These are phyloP conservation scores for Pseudoscleropodium purum DNA, from an alignment of 225 moss, liverwort and hornwort genomes.

Conservation along the genomic window DNA sequence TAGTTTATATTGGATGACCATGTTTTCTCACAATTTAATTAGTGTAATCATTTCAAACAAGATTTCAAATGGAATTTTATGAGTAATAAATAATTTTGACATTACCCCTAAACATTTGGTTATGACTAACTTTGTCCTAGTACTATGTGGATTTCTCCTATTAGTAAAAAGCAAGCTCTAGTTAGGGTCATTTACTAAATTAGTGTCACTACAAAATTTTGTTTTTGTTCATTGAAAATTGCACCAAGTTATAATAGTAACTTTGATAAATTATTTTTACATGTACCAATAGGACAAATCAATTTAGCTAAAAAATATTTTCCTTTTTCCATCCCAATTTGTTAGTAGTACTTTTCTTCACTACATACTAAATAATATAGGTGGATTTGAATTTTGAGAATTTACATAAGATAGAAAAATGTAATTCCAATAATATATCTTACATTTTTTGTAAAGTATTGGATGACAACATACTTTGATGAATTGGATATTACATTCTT, in stretches of 20 bases:
- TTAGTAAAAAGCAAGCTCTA: too few relatives aligned
- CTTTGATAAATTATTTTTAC: not conserved
- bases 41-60: not conserved
- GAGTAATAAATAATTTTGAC: not conserved
- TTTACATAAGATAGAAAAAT: fast-evolving
- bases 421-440: not conserved
- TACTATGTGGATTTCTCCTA: not conserved
- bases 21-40: fast-evolving
- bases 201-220: fast-evolving
- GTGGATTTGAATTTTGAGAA: not conserved
- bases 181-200: too few relatives aligned
- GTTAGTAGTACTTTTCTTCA: not conserved
- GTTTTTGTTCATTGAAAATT: not conserved
- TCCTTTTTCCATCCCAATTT: not conserved
- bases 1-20: fast-evolving
- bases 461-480: not conserved
- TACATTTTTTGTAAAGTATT: not conserved
- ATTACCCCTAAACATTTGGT: not conserved
- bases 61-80: not conserved
- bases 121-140: not conserved
- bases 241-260: too few relatives aligned
- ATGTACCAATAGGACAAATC: not conserved
- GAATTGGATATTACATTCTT: not conserved
- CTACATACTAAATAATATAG: fast-evolving
- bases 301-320: not conserved